Base-by-base conservation (phyloP, 106 monocot species). In the Triglochin maritima region DNA sequence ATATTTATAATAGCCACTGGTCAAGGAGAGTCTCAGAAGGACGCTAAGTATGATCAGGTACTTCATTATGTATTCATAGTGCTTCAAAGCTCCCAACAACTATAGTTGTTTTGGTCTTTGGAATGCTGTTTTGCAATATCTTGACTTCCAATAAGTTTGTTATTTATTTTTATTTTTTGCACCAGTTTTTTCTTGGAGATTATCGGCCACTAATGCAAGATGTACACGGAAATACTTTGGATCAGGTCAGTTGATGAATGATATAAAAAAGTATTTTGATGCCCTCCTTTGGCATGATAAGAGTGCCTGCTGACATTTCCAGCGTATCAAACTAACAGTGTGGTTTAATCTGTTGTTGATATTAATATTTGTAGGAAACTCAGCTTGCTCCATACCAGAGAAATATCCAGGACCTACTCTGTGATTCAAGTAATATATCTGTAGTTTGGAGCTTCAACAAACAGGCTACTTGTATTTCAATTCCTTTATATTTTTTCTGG, bases 11-110 rank as follows among this genome's bases (percentile, higher is more conserved):
- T 96, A 65, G 83, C 88, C 55, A 96, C 96, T 7, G 96, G 96
- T 41, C 88, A 96, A 80, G 96, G 96, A 64, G 96, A 87, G 67
- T 88, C 96, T 49, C 90, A 88, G 60, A 91, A 96, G 74, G 87
- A 96, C 79, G 91, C 96, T 45, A 81, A 91, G 78, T 96, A 88
- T 84, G 96, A 96, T 71, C 96, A 96, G 88, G 96, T 90, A 65
- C 48, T 7, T 70, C 12, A 10, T 45, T 54, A 29, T 29, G 1
- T 29, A 29, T 29, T 29, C 29, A 29, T 29, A 29, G 29, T 29
- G 29, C 29, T 29, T 29, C 29, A 29, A 29, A 29, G 29, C 29
- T 29, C 29, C 29, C 29, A 29, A 29, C 29, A 29, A 29, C 29
- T 29, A 29, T 29, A 29, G 29, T 29, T 29, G 29, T 29, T 29